Base-by-base conservation (phyloP, 164 flowering plant genomes). In the Vitis labrusca region DNA sequence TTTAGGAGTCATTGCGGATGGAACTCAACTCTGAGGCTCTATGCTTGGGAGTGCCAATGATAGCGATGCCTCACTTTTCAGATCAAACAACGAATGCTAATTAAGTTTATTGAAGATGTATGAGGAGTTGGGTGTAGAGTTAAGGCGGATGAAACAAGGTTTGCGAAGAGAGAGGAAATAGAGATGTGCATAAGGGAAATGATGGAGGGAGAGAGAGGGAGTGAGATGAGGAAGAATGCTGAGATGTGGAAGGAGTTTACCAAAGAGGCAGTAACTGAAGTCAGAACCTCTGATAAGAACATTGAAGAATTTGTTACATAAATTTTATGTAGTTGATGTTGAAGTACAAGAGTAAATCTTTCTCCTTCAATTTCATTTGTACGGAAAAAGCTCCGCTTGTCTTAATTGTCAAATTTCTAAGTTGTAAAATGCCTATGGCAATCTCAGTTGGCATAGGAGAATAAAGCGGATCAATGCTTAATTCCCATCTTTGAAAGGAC, bases 1-100 rank as follows among this genome's bases (percentile, higher is more conserved):
- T 88, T 88, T 27, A 7, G 81, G 60, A 85, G 83, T 0, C 90
- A 88, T 50, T 80, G 87, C 58, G 89, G 89, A 13, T 86, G 84
- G 85, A 88, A 84, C 68, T 32, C 88, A 10, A 82, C 82, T 0
- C 44, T 83, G 92, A 88, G 73, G 86, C 85, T 8, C 56, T 88
- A 69, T 73, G 84, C 71, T 65, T 82, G 44, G 90, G 90, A 10
- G 84, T 88, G 68, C 88, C 88, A 1, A 67, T 88, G 82, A 75
- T 88, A 37, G 82, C 73, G 3, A 57, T 83, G 68, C 89, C 92
- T 8, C 84, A 79, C 37, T 81, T 83, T 82, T 50, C 76, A 4
- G 89, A 88, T 64, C 90, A 88, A 50, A 53, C 75, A 0, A 83
- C 88, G 0, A 83, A 86, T 61, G 85, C 85, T 4, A 19, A 19